Evolutionary conservation across 2,329 filamentous ascomycete genomes (phyloP).

Genomic region (Penicillium digitatum): DNA sequence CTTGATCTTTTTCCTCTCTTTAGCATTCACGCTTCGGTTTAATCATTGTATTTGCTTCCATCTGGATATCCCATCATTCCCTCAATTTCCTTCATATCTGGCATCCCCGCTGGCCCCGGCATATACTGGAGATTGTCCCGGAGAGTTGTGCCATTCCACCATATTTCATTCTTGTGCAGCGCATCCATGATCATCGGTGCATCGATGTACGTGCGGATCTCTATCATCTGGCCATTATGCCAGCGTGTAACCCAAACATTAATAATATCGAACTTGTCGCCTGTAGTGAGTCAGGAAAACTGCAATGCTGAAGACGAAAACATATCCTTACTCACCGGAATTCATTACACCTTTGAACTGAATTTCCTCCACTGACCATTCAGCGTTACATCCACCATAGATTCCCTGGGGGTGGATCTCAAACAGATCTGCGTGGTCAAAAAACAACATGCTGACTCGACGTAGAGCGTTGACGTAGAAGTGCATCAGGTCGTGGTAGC

Average conservation of each 20-base stretch:
- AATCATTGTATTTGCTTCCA: slow-evolving; percentile 26
- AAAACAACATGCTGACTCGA: slow-evolving; percentile 27
- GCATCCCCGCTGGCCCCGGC: slow-evolving; percentile 34
- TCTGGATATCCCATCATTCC: slow-evolving; percentile 28
- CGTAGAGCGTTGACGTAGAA: slow-evolving; percentile 35
- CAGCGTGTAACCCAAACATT: slow-evolving; percentile 36
- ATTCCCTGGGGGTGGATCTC: slow-evolving; percentile 31
- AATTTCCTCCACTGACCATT: slow-evolving; percentile 34
- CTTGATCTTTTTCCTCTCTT: background rate
- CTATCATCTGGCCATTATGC: slow-evolving; percentile 32
- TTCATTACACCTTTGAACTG: slow-evolving; percentile 32
- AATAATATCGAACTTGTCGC: slow-evolving; percentile 29
- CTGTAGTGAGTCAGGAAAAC: slow-evolving; percentile 13
- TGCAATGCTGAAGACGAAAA: background rate
- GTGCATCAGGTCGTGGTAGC: slow-evolving; percentile 32
- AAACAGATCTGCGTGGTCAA: slow-evolving; percentile 30
- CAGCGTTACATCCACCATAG: slow-evolving; percentile 32
- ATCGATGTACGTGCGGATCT: slow-evolving; percentile 35
- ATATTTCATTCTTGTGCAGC: slow-evolving; percentile 32
- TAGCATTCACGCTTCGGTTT: background rate
- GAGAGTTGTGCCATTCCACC: slow-evolving; percentile 31
- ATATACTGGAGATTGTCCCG: slow-evolving; percentile 31
- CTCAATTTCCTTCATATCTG: slow-evolving; percentile 27
- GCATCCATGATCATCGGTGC: slow-evolving; percentile 27
- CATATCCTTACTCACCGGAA: slow-evolving; percentile 24